Evolutionary conservation across 179 eudicot genomes (phyloP), one percentile per base, ranked within the genome.

Genomic region (Nepenthes alata): DNA sequence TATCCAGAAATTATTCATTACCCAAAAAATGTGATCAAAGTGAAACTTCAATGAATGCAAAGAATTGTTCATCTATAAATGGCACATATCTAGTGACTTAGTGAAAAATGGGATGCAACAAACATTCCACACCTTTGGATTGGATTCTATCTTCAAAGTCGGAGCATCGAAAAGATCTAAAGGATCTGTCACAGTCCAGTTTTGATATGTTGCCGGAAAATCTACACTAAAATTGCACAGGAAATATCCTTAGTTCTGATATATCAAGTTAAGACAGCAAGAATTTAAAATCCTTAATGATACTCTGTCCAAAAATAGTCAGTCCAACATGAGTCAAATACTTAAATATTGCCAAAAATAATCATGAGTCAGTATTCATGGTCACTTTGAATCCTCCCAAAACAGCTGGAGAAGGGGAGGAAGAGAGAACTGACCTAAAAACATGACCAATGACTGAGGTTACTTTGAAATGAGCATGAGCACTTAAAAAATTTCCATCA

Each of bases 391-490:
- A 53, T 11, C 12, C 16, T 14, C 15, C n/a, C n/a, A 11, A 53
- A 53, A 53, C 12, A 11, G 5, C 16, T 53, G 5, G 55, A 12
- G n/a, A 34, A 5, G 35, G 5, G 11, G 15, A n/a, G 45, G 60
- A 58, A 15, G 12, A 59, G 45, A 47, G 35, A 51, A 80, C 77
- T 69, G 59, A 79, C 97, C 98, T 91, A 78, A 88, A 91, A 71
- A 91, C 89, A 77, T 91, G 98, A 16, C 98, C 98, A 65, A 91
- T 91, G 52, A 91, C 98, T 37, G 96, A 83, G 63, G 98, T 91
- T 66, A 89, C 95, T 91, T 81, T 88, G 61, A 72, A 72, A 63
- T 79, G 79, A 38, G 78, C 83, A 66, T 50, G 78, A 65, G 58
- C 64, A 49, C 96, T 95, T 60, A 79, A 47, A 78, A 91, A 88